Evolutionary conservation across 257 asterid species (phyloP).

Genomic region (Jacaranda copaia): DNA sequence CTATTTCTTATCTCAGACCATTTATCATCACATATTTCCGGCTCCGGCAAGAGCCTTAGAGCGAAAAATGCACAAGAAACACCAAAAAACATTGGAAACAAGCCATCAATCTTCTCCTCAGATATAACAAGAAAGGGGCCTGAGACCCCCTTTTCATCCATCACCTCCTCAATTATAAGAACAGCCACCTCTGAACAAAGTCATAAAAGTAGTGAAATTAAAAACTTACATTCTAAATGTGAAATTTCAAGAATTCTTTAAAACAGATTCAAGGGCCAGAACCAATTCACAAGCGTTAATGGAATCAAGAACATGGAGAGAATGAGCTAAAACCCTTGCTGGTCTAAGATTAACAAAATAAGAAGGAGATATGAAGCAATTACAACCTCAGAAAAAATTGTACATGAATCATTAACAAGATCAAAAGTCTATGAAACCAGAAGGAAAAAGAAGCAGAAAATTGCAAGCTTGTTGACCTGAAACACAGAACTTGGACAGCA

Average conservation of each 20-base stretch:
- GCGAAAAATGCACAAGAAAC: conserved; percentile 83
- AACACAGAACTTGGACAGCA: conserved; percentile 9
- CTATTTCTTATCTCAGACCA: conserved; percentile 63
- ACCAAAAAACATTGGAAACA: conserved; percentile 69
- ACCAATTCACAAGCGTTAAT: not conserved
- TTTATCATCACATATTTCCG: conserved; percentile 55
- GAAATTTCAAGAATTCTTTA: conserved; percentile 22
- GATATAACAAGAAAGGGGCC: conserved; percentile 43
- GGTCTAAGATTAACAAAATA: not conserved
- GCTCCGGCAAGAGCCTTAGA: conserved; percentile 60
- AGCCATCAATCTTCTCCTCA: conserved; percentile 54
- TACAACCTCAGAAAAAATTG: not conserved
- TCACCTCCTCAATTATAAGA: conserved; percentile 30
- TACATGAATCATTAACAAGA: conserved; percentile 9
- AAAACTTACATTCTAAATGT: conserved; percentile 18
- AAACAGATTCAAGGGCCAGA: conserved; percentile 18
- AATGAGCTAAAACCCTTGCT: not conserved
- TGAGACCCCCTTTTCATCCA: conserved; percentile 66
- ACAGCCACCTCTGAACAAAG: conserved; percentile 39
- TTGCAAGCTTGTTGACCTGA: conserved; percentile 16
- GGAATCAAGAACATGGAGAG: not conserved
- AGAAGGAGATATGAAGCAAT: not conserved
- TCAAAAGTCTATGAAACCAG: not conserved
- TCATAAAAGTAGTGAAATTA: not conserved
- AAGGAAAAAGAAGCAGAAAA: not conserved